Percentiles rank a stretch among this genome's conserved stretches.
These are phyloP conservation scores for Elaeis oleifera DNA, from an alignment of 202 grass and related monocot genomes.

Conservation along the genomic window DNA sequence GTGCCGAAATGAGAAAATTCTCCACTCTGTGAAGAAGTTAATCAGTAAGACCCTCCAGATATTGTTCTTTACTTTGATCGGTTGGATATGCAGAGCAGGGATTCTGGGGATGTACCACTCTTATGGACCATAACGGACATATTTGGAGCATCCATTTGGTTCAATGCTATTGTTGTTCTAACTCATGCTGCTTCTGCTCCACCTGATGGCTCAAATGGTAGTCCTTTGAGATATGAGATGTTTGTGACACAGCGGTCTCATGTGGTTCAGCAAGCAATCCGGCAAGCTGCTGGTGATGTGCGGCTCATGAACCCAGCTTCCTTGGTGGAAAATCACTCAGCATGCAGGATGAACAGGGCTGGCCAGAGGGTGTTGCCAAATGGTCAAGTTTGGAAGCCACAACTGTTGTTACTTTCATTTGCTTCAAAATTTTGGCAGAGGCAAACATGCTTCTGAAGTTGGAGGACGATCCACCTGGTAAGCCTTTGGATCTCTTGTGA, in stretches of 20 bases:
- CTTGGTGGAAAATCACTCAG: conserved; percentile 79
- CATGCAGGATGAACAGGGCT: conserved; percentile 79
- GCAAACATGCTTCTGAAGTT: conserved; percentile 82
- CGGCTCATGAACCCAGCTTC: conserved; percentile 92
- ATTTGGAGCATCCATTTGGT: conserved; percentile 76
- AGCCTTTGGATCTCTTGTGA: conserved; percentile 27
- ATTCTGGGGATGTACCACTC: conserved; percentile 67
- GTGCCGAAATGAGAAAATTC: conserved; percentile 66
- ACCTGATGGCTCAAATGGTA: conserved; percentile 74
- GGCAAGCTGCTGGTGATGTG: conserved; percentile 79
- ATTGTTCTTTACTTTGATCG: conserved; percentile 97
- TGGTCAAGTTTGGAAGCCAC: conserved; percentile 93
- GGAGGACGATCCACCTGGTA: conserved; percentile 52
- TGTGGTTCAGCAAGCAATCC: conserved; percentile 92
- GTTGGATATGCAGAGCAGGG: conserved; percentile 75
- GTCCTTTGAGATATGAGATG: conserved; percentile 89
- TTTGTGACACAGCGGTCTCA: conserved; percentile 88
- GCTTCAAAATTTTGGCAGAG: conserved; percentile 82
- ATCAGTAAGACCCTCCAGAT: conserved; percentile 68
- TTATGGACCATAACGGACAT: conserved; percentile 67
- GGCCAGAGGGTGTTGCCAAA: conserved; percentile 89
- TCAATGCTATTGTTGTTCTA: conserved; percentile 88
- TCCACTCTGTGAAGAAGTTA: conserved; percentile 64
- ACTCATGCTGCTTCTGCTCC: conserved; percentile 91
- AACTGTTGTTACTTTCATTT: conserved; percentile 77